Evolutionary conservation across 2,329 filamentous ascomycete genomes (phyloP), one percentile per base, ranked within the genome.

Genomic region (Epichloe aotearoae): DNA sequence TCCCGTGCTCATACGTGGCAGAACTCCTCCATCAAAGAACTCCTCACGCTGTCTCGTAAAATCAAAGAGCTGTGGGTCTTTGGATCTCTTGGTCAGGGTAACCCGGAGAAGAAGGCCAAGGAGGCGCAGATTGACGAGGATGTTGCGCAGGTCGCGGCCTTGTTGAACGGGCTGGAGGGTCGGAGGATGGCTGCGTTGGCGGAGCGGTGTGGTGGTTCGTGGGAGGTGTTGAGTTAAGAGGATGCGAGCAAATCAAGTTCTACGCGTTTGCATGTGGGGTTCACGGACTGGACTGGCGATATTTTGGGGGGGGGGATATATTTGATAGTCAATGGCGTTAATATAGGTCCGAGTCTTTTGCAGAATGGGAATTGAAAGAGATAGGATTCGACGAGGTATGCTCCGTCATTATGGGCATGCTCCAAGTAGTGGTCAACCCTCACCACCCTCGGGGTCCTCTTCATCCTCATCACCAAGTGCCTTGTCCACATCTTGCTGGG

Each of bases 381-480:
- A 30, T 11, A 0, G 10, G 10, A 11, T 30, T 11, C 30, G 3
- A 30, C 30, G 30, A 30, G 30, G 30, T 30, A 10, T 30, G 30
- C 8, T 30, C 26, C 26, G 26, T 4, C 26, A 3, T 26, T 3
- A 4, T 30, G 26, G 26, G 26, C 26, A 10, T 10, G 26, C 26
- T 30, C 1, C 3, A 30, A 11, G 30, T 30, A 10, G 30, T 2
- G 1, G 34, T 49, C 43, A 49, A n/a, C 70, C 70, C 60, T 73
- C 69, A 19, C 70, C 70, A 39, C 66, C 69, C 55, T 74, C 74
- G 11, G 71, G 68, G 49, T 75, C 71, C 55, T 67, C 72, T 47
- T 73, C 77, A 12, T 73, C 74, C 50, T 77, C 76, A 33, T 79
- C 75, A 3, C 72, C 75, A 1, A 75, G 63, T 59, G 74, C 66